phyloP scores from a whole-genome alignment of 2,329 filamentous ascomycete genomes.

The Epichloe sibirici region DNA sequence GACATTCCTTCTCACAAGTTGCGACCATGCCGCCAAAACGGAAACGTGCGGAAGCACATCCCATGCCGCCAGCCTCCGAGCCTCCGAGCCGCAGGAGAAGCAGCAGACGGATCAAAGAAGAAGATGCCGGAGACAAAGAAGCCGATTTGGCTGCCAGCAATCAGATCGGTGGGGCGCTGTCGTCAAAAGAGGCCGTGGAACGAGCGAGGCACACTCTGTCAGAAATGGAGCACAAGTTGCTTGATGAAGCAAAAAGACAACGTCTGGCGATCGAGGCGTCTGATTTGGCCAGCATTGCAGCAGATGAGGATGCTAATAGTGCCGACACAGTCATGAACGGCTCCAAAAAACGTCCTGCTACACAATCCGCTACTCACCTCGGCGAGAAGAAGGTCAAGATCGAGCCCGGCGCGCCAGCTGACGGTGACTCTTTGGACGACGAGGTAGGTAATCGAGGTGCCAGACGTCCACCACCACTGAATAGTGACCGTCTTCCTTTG shows the following conservation, averaged over 20 bases:
- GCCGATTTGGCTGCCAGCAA: not conserved
- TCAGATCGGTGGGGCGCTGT: not conserved
- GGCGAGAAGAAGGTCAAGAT: not conserved
- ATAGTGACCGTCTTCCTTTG: conserved; percentile 71
- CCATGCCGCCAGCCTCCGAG: conserved; percentile 7
- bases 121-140: not conserved
- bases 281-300: conserved; percentile 10
- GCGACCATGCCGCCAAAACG: conserved; percentile 26
- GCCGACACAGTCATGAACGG: not conserved
- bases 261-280: conserved; percentile 34
- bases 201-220: conserved; percentile 31
- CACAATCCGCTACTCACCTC: not conserved
- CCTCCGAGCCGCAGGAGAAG: conserved; percentile 16
- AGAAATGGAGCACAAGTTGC: conserved; percentile 36
- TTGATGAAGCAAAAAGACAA: conserved; percentile 30
- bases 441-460: conserved; percentile 23
- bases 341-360: not conserved
- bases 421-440: not conserved
- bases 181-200: conserved; percentile 19
- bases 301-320: not conserved
- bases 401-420: not conserved
- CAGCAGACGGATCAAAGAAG: conserved; percentile 8
- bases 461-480: conserved; percentile 58
- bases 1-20: not conserved
- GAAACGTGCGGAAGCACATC: conserved; percentile 19